Conservation (phyloP, 495 filamentous ascomycete genomes). For the Tuber indicum region DNA sequence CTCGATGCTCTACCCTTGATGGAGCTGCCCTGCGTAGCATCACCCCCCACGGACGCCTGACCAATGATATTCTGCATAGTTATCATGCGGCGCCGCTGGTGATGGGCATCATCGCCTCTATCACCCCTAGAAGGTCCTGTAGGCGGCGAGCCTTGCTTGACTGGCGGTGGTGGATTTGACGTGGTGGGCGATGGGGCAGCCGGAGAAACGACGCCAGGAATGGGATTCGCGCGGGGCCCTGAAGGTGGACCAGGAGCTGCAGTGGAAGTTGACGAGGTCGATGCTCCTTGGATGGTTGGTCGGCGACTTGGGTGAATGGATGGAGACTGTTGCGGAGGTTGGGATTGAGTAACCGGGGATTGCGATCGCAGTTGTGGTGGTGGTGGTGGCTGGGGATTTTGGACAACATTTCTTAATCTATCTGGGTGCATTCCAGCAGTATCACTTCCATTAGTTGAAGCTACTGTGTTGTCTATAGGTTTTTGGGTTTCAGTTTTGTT, state of each 20-base stretch:
- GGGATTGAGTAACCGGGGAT: conserved; percentile 36
- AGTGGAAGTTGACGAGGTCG: background rate
- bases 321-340: conserved; percentile 10
- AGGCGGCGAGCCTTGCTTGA: conserved; percentile 28
- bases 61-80: conserved; percentile 38
- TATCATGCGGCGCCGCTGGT: conserved; percentile 37
- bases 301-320: conserved; percentile 32
- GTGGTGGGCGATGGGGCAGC: conserved; percentile 3
- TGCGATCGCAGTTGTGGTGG: conserved; percentile 31
- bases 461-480: background rate
- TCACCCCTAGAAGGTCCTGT: conserved; percentile 34
- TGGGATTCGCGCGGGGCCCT: conserved; percentile 19
- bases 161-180: conserved; percentile 5
- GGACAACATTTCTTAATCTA: conserved; percentile 44
- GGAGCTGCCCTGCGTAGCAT: conserved; percentile 24
- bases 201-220: background rate
- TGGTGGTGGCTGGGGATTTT: conserved; percentile 33
- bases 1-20: conserved; percentile 33
- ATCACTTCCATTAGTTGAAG: conserved; percentile 27
- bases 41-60: conserved; percentile 24
- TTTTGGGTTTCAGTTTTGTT: background rate
- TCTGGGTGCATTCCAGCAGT: conserved; percentile 50
- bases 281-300: conserved; percentile 29
- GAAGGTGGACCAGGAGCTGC: conserved; percentile 18
- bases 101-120: conserved; percentile 33